Evolutionary conservation across 345 rosid species (phyloP).

Genomic region (Melaleuca alternifolia): DNA sequence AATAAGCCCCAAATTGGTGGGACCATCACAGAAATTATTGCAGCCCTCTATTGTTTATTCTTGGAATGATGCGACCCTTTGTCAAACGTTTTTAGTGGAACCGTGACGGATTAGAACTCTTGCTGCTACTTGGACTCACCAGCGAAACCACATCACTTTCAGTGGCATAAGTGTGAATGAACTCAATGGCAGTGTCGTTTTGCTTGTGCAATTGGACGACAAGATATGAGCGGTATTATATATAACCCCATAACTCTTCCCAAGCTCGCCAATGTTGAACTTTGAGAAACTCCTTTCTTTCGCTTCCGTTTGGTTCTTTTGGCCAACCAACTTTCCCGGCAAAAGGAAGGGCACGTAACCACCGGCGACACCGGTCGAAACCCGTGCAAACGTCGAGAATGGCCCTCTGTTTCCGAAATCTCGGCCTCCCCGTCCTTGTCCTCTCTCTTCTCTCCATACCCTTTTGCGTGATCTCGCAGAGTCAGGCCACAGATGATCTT

Average conservation of each 20-base stretch:
- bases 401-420: neutral
- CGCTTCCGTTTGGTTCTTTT: neutral
- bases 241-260: neutral
- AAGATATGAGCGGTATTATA: neutral
- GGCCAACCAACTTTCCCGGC: neutral
- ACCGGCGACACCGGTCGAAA: neutral
- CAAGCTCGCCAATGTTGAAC: slow-evolving; percentile 2
- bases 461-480: slow-evolving; percentile 36
- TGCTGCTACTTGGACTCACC: neutral
- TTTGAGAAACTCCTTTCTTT: neutral
- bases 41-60: neutral
- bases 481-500: slow-evolving; percentile 13
- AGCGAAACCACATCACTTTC: neutral
- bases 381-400: neutral
- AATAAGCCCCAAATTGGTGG: neutral
- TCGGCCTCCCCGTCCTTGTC: neutral
- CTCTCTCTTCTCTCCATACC: slow-evolving; percentile 25
- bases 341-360: neutral
- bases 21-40: neutral
- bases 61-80: neutral
- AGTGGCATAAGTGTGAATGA: slow-evolving; percentile 2
- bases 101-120: neutral
- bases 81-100: neutral
- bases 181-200: neutral
- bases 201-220: neutral